Evolutionary conservation across 73 alveolate genomes (phyloP).

Genomic region (Paramecium biaurelia): DNA sequence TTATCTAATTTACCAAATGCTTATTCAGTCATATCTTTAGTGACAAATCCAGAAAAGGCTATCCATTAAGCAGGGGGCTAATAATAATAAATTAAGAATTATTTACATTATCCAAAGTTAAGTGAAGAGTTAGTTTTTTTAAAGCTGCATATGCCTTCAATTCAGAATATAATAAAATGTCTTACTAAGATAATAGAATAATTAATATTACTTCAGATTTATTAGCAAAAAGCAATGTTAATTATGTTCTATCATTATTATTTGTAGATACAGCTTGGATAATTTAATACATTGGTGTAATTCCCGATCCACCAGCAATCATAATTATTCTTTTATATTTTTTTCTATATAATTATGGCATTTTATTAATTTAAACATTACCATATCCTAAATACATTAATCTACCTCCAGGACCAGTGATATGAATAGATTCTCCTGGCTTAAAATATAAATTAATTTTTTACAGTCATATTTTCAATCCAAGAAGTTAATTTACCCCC

Average conservation of each 20-base stretch:
- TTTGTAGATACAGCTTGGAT: constrained; percentile 65
- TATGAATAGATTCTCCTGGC: constrained; percentile 50
- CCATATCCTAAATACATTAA: constrained; percentile 42
- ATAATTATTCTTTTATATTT: constrained; percentile 62
- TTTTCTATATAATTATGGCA: not conserved
- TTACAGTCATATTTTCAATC: not conserved
- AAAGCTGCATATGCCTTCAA: constrained; percentile 62
- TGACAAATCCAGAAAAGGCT: constrained; percentile 72
- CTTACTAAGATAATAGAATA: constrained; percentile 50
- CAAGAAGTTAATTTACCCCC: constrained; percentile 53
- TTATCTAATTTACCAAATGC: constrained; percentile 68
- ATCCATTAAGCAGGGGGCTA: constrained; percentile 74
- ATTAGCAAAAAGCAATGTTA: constrained; percentile 73
- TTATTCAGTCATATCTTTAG: constrained; percentile 67
- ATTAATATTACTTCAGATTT: constrained; percentile 62
- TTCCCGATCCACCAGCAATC: constrained; percentile 91
- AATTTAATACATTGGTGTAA: constrained; percentile 81
- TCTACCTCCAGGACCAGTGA: constrained; percentile 60
- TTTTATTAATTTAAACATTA: not conserved
- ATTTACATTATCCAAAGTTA: constrained; percentile 65
- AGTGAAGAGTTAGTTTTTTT: constrained; percentile 64
- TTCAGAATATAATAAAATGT: constrained; percentile 70
- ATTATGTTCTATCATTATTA: constrained; percentile 61
- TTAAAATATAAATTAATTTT: not conserved
- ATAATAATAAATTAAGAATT: not conserved